These are phyloP conservation scores for Kregervanrija fluxuum DNA, from an alignment of 805 yeast species.

Conservation along the genomic window DNA sequence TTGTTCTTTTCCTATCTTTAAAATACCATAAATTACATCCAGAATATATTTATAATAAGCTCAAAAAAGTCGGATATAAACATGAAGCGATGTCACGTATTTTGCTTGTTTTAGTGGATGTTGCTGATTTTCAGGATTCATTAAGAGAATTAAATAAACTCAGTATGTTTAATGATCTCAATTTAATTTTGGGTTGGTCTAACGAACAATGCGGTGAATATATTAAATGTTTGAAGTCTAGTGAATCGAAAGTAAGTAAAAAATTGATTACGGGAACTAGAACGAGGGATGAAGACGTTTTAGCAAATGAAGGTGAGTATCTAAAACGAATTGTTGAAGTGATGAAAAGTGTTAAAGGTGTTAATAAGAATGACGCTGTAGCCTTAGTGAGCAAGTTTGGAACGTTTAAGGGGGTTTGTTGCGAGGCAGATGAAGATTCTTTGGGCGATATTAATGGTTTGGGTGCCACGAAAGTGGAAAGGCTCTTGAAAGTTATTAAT, in stretches of 20 bases:
- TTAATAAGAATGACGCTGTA: conserved; percentile 49
- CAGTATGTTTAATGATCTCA: conserved; percentile 41
- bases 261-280: conserved; percentile 34
- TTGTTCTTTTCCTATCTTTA: conserved; percentile 55
- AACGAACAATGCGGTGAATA: conserved; percentile 48
- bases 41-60: conserved; percentile 59
- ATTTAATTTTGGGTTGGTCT: conserved; percentile 46
- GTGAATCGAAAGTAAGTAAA: conserved; percentile 25
- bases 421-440: conserved; percentile 22
- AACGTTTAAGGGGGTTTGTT: conserved; percentile 34
- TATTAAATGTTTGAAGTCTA: conserved; percentile 26
- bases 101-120: conserved; percentile 57
- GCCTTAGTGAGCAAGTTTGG: conserved; percentile 44
- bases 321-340: conserved; percentile 37
- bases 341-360: conserved; percentile 37
- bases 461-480: conserved; percentile 39
- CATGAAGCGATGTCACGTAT: conserved; percentile 31
- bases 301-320: conserved; percentile 29
- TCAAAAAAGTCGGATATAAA: conserved; percentile 29
- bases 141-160: conserved; percentile 40
- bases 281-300: conserved; percentile 22
- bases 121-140: conserved; percentile 46
- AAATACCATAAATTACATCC: conserved; percentile 73
- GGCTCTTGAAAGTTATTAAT: conserved; percentile 33
- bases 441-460: conserved; percentile 38